These are phyloP conservation scores for Albophoma yamanashiensis DNA, from an alignment of 2,329 filamentous ascomycete genomes.

Conservation along the genomic window DNA sequence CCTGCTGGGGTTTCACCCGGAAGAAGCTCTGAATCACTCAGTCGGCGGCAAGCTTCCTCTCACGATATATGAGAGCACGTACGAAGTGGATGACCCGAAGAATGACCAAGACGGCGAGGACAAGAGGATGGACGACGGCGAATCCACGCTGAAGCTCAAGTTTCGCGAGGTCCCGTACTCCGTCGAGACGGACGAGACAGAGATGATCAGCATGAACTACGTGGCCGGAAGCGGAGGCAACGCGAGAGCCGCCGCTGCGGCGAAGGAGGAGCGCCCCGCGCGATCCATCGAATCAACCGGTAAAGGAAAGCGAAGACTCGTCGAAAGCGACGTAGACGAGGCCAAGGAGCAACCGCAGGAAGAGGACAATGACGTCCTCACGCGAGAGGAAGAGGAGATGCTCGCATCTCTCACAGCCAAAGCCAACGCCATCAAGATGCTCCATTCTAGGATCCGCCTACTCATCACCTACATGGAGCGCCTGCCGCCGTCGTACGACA, in stretches of 20 bases:
- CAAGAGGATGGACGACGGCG: conserved; percentile 60
- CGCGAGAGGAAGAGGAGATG: conserved; percentile 49
- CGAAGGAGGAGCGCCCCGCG: conserved; percentile 30
- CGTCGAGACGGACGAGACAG: conserved; percentile 87
- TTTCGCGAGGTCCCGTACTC: conserved; percentile 80
- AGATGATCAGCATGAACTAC: conserved; percentile 96
- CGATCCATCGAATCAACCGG: conserved; percentile 35
- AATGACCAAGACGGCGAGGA: conserved; percentile 45
- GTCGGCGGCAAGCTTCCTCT: conserved; percentile 76
- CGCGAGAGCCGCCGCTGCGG: conserved; percentile 50
- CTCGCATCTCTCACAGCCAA: conserved; percentile 68
- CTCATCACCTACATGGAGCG: conserved; percentile 67
- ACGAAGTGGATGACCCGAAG: conserved; percentile 55
- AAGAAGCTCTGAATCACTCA: conserved; percentile 39
- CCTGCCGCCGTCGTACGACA: conserved; percentile 56
- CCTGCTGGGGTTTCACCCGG: conserved; percentile 76
- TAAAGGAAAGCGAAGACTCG: conserved; percentile 39
- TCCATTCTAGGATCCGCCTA: conserved; percentile 65
- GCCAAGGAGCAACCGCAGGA: conserved; percentile 21
- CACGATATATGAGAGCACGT: conserved; percentile 79
- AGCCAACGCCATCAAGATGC: conserved; percentile 87
- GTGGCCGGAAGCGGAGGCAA: conserved; percentile 78
- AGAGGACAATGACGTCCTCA: conserved; percentile 30
- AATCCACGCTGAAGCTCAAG: conserved; percentile 48
- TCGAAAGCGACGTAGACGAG: conserved; percentile 19